Conservation (phyloP, 257 asterid species). For the Salvia hispanica region DNA sequence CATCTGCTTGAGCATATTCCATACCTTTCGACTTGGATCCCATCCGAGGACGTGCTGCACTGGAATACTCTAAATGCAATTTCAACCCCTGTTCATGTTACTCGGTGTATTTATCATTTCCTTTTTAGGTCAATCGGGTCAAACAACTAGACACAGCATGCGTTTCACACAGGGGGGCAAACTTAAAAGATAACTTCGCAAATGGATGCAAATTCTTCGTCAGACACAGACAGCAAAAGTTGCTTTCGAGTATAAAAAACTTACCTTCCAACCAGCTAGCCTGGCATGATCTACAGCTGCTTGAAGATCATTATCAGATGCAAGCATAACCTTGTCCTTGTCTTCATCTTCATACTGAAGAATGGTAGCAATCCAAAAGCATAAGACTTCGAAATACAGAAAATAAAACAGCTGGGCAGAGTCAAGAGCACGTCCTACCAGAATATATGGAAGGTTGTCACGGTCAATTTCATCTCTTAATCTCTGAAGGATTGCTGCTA, state of each 20-base stretch:
- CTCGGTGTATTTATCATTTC: not conserved
- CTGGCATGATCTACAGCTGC: constrained; percentile 95
- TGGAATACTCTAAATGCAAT: constrained; percentile 76
- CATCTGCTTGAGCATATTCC: constrained; percentile 72
- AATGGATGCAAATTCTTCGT: not conserved
- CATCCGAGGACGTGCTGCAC: constrained; percentile 45
- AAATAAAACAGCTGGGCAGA: not conserved
- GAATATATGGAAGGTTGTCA: constrained; percentile 82
- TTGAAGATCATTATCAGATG: constrained; percentile 86
- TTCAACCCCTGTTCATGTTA: constrained; percentile 63
- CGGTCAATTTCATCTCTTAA: constrained; percentile 84
- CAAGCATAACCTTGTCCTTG: constrained; percentile 82
- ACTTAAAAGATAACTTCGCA: not conserved
- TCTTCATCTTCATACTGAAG: constrained; percentile 96
- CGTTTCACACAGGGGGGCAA: not conserved
- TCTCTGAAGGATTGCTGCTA: constrained; percentile 90
- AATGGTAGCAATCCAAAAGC: constrained; percentile 16
- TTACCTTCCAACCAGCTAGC: constrained; percentile 93
- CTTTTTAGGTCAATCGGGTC: no score
- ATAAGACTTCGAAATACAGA: constrained; percentile 22
- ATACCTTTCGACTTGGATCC: constrained; percentile 45
- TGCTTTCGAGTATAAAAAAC: not conserved
- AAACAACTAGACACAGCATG: not conserved
- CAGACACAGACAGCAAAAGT: no score
- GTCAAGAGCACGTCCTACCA: constrained; percentile 46